Percentiles rank a stretch among this genome's conserved stretches.
Conservation (phyloP, 192 early-diverging fungal genomes). For the Coemansia sp. region DNA sequence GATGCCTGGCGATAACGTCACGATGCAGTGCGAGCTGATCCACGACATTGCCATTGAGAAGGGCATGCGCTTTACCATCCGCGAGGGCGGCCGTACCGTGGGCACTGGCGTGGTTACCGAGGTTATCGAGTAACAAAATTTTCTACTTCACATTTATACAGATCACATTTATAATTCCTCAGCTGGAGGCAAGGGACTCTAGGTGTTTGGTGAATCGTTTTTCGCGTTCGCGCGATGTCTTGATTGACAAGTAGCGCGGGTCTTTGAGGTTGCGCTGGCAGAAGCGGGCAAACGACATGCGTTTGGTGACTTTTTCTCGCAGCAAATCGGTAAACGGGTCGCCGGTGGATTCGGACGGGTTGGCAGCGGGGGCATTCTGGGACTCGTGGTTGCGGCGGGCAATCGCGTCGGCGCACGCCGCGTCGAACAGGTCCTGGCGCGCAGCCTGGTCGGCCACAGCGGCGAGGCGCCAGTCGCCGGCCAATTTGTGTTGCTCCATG, state of each 20-base stretch:
- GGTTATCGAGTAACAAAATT: slow-evolving; percentile 57
- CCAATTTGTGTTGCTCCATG: slow-evolving; percentile 1
- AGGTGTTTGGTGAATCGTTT: slow-evolving; percentile 31
- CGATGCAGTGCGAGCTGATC: slow-evolving; percentile 79
- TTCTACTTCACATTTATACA: not conserved
- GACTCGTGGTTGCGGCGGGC: slow-evolving; percentile 5
- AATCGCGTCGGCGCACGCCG: slow-evolving; percentile 12
- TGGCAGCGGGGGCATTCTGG: not conserved
- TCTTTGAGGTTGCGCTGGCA: slow-evolving; percentile 37
- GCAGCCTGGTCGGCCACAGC: slow-evolving; percentile 7
- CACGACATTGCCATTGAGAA: slow-evolving; percentile 84
- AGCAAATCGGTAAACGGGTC: slow-evolving; percentile 39
- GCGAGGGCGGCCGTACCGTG: slow-evolving; percentile 96
- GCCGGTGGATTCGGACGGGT: not conserved
- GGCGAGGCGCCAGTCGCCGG: slow-evolving; percentile 10
- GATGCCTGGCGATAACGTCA: slow-evolving; percentile 96
- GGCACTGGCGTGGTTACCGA: slow-evolving; percentile 89
- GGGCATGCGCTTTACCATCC: slow-evolving; percentile 94
- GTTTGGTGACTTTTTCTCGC: slow-evolving; percentile 14
- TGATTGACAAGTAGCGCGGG: slow-evolving; percentile 30
- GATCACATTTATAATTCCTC: too few species aligned
- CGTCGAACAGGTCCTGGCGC: slow-evolving; percentile 33
- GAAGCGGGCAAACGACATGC: slow-evolving; percentile 39
- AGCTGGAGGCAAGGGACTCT: slow-evolving; percentile 7
- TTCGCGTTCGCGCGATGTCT: slow-evolving; percentile 45